Evolutionary conservation across 2,329 filamentous ascomycete genomes (phyloP).

Genomic region (Pseudogymnoascus sp.): DNA sequence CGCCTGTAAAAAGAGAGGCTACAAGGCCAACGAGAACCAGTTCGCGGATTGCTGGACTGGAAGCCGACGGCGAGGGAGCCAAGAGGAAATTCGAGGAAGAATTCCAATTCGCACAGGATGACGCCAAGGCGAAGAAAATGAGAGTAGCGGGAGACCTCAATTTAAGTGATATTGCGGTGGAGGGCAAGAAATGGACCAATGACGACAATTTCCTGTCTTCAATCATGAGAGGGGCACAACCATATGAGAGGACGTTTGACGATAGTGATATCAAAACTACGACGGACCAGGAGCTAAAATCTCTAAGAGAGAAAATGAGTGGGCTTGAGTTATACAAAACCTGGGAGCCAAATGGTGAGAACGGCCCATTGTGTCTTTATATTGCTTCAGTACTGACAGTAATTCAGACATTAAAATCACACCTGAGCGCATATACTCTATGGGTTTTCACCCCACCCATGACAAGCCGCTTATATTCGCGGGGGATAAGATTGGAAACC

Average conservation of each 20-base stretch:
- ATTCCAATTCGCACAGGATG: conserved; percentile 49
- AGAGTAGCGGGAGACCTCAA: conserved; percentile 63
- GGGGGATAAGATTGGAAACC: conserved; percentile 85
- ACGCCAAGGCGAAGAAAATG: conserved; percentile 54
- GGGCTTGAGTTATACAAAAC: conserved; percentile 73
- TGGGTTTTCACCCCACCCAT: conserved; percentile 80
- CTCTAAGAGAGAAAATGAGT: conserved; percentile 70
- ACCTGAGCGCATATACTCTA: conserved; percentile 77
- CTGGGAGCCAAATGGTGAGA: conserved; percentile 70
- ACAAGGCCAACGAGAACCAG: conserved; percentile 50
- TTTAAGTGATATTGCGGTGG: conserved; percentile 71
- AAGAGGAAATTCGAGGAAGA: conserved; percentile 65
- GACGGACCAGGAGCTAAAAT: conserved; percentile 67
- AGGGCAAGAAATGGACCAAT: conserved; percentile 68
- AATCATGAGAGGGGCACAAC: conserved; percentile 64
- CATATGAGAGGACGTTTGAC: conserved; percentile 77
- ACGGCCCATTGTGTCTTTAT: background rate
- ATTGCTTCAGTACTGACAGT: background rate
- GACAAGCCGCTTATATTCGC: conserved; percentile 88
- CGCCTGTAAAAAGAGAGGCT: conserved; percentile 43
- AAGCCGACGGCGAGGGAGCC: conserved; percentile 52
- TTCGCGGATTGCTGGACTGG: conserved; percentile 51
- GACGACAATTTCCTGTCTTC: conserved; percentile 60
- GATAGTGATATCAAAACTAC: conserved; percentile 79
- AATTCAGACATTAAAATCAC: conserved; percentile 77